phyloP scores from a whole-genome alignment of 305 asterid genomes.

The Solanum hybrid region DNA sequence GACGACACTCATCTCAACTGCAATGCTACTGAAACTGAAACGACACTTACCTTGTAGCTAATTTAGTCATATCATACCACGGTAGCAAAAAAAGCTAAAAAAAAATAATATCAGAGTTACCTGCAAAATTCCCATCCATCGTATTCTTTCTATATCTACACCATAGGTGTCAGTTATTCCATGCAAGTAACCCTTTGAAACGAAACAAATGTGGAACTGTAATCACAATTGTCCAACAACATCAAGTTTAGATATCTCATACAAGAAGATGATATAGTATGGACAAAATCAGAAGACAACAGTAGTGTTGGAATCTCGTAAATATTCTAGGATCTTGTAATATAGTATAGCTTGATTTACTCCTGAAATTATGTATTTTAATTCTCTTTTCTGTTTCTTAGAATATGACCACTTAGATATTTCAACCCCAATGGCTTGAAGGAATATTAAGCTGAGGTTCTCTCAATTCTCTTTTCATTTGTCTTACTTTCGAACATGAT shows the following conservation, averaged over 20 bases:
- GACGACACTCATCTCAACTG: neutral
- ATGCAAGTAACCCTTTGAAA: conserved; percentile 84
- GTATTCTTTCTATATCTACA: conserved; percentile 58
- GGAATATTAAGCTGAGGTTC: neutral
- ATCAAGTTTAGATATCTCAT: neutral
- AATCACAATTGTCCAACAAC: conserved; percentile 1
- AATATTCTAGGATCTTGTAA: neutral
- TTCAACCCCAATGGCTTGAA: neutral
- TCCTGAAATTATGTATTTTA: neutral
- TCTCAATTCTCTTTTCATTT: neutral
- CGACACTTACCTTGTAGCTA: neutral
- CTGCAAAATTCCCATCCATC: conserved; percentile 83
- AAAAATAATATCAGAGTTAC: conserved; percentile 19
- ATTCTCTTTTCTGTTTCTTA: neutral
- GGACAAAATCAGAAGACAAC: neutral
- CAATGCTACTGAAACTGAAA: neutral
- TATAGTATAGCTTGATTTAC: neutral
- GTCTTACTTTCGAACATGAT: neutral
- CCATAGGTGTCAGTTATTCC: conserved; percentile 77
- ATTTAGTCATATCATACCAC: neutral
- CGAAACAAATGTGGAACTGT: conserved; percentile 13
- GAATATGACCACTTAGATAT: neutral
- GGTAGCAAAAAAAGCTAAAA: neutral
- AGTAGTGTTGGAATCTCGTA: neutral
- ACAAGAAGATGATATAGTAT: neutral